Percentiles rank a stretch among this genome's conserved stretches.
phyloP scores from a whole-genome alignment of 129 eudicot species.

The Oenanthe sinensis region DNA sequence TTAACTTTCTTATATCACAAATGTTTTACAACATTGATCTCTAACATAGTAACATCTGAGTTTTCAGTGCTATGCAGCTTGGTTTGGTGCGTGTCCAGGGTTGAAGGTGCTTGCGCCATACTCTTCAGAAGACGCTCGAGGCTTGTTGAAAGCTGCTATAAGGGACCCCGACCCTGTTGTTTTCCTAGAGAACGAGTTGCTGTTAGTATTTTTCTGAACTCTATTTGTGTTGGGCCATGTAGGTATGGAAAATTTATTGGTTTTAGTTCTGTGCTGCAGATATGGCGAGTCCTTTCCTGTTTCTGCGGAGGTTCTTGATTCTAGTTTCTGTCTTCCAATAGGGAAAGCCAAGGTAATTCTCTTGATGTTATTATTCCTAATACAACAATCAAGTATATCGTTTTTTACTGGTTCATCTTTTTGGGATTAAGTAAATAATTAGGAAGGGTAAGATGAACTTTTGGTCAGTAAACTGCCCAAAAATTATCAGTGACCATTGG shows the following conservation, averaged over 20 bases:
- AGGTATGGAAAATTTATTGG: neutral
- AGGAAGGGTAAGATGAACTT: neutral
- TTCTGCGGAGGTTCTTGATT: constrained; percentile 79
- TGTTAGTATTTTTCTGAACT: constrained; percentile 36
- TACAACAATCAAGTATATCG: neutral
- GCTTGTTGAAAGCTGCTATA: constrained; percentile 93
- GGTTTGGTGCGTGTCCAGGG: constrained; percentile 87
- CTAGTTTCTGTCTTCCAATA: constrained; percentile 81
- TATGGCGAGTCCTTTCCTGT: constrained; percentile 91
- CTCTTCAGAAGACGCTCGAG: constrained; percentile 94
- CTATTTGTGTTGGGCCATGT: neutral
- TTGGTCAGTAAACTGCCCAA: neutral
- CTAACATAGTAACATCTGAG: neutral
- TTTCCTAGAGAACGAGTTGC: constrained; percentile 85
- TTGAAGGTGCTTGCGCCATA: constrained; percentile 83
- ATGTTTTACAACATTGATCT: neutral
- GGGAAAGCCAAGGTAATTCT: constrained; percentile 92
- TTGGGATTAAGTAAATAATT: neutral
- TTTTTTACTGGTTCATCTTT: neutral
- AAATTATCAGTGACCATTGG: neutral
- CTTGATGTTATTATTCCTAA: neutral
- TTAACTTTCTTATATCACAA: neutral
- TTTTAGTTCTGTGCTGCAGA: constrained; percentile 24
- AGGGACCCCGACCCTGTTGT: constrained; percentile 98
- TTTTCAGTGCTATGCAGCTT: constrained; percentile 92